A percentile compares a stretch with the other conserved stretches of the same genome.
Evolutionary conservation across 1,139 yeast genomes (phyloP).

Genomic region (Oligophagozyma castellii): DNA sequence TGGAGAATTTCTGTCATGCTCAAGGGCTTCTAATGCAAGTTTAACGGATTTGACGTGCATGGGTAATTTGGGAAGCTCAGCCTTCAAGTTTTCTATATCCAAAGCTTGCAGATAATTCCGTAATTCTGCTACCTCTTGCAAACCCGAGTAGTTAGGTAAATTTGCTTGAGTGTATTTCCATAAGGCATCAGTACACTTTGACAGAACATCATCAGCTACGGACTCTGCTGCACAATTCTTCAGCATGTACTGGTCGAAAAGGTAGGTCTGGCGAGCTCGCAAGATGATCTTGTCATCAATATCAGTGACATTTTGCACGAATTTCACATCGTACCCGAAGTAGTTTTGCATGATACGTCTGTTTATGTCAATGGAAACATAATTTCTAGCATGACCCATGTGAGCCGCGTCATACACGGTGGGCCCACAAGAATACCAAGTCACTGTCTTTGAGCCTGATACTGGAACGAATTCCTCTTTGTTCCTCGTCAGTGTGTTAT

Average conservation of each 20-base stretch:
- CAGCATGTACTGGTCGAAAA: constrained; percentile 46
- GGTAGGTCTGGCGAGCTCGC: constrained; percentile 80
- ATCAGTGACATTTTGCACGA: constrained; percentile 94
- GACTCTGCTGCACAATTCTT: constrained; percentile 9
- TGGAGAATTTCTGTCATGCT: constrained; percentile 11
- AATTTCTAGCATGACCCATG: constrained; percentile 99
- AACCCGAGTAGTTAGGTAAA: constrained; percentile 27
- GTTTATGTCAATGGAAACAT: constrained; percentile 86
- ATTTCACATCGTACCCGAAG: constrained; percentile 75
- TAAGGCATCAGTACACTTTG: constrained; percentile 27
- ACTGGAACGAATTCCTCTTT: constrained; percentile 67
- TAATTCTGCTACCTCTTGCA: constrained; percentile 33
- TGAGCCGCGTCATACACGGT: constrained; percentile 96
- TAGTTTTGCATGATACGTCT: constrained; percentile 79
- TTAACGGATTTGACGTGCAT: constrained; percentile 65
- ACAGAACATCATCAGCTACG: constrained; percentile 20
- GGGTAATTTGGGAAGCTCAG: constrained; percentile 63
- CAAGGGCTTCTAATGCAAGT: constrained; percentile 31
- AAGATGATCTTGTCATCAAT: constrained; percentile 93
- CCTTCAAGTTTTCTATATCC: constrained; percentile 37
- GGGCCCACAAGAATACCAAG: constrained; percentile 99
- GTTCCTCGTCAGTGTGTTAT: constrained; percentile 72
- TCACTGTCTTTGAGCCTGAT: constrained; percentile 38
- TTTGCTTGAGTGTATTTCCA: constrained; percentile 41
- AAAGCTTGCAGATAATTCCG: constrained; percentile 36